phyloP scores from a whole-genome alignment of 2,329 filamentous ascomycete genomes.

The Fusarium sororula region DNA sequence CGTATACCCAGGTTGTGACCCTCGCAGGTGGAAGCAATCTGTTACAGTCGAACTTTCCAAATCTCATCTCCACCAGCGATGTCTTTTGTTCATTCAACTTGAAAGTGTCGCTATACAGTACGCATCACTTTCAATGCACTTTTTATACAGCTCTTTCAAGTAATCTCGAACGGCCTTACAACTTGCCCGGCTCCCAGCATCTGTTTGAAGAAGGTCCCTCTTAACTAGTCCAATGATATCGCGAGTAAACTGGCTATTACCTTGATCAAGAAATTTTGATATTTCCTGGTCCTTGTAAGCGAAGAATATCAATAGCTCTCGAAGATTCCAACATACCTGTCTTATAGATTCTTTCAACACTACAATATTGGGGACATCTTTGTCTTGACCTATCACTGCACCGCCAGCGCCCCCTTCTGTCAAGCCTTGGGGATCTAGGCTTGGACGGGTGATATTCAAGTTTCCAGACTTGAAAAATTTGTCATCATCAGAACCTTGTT shows the following conservation, averaged over 20 bases:
- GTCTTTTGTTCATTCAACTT: not conserved
- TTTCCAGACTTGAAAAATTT: not conserved
- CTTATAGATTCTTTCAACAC: not conserved
- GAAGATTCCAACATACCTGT: not conserved
- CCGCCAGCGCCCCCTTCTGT: fast-evolving
- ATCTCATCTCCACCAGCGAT: no score
- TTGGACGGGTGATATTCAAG: not conserved
- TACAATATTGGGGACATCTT: not conserved
- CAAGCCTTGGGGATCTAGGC: no score
- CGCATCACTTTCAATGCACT: not conserved
- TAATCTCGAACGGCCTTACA: not conserved
- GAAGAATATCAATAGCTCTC: fast-evolving
- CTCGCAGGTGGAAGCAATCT: not conserved
- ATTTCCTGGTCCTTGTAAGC: not conserved
- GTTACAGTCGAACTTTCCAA: not conserved
- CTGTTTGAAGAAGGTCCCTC: not conserved
- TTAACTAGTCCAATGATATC: not conserved
- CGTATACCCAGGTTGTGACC: not conserved
- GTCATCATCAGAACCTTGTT: not conserved
- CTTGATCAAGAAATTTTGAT: not conserved
- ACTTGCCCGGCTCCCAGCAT: not conserved
- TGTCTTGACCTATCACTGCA: not conserved
- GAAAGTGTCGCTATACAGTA: not conserved
- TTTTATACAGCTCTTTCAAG: not conserved
- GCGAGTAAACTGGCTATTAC: not conserved